A percentile compares a stretch with the other conserved stretches of the same genome.
Evolutionary conservation across 768 basidiomycete species (phyloP).

Genomic region (Boletus eberwhitei): DNA sequence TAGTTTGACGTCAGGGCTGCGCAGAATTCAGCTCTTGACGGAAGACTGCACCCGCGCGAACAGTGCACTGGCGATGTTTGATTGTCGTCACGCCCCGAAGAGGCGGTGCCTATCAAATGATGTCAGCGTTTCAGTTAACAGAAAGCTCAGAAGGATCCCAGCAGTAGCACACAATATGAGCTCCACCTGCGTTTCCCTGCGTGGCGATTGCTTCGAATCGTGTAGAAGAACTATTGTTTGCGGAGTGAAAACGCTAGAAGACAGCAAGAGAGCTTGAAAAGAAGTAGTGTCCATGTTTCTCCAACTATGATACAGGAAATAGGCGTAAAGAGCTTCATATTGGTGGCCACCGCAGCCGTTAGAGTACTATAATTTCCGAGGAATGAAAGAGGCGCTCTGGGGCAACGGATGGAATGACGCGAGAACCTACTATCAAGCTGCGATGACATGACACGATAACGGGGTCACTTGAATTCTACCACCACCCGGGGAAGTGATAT

Average conservation of each 20-base stretch:
- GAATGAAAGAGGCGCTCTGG: constrained; percentile 20
- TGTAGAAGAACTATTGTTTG: constrained; percentile 3
- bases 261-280: constrained; percentile 1
- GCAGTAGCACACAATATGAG: constrained; percentile 11
- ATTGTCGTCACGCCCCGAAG: constrained; percentile 8
- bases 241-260: constrained; percentile 12
- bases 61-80: neutral
- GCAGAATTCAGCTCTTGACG: constrained; percentile 13
- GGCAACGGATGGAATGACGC: constrained; percentile 12
- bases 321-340: constrained; percentile 13
- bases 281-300: neutral
- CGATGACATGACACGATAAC: constrained; percentile 7
- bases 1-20: constrained; percentile 27
- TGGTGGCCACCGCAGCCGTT: constrained; percentile 5
- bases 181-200: constrained; percentile 14
- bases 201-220: constrained; percentile 8
- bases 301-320: constrained; percentile 1
- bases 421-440: constrained; percentile 6
- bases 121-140: constrained; percentile 18
- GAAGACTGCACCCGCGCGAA: constrained; percentile 7
- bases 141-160: constrained; percentile 13
- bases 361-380: constrained; percentile 25
- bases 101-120: constrained; percentile 23
- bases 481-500: constrained; percentile 10
- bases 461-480: constrained; percentile 7